A percentile compares a stretch with the other conserved stretches of the same genome.
These are phyloP conservation scores for Ploettnerulaceae sp. DNA, from an alignment of 2,329 filamentous ascomycete species.

Conservation along the genomic window DNA sequence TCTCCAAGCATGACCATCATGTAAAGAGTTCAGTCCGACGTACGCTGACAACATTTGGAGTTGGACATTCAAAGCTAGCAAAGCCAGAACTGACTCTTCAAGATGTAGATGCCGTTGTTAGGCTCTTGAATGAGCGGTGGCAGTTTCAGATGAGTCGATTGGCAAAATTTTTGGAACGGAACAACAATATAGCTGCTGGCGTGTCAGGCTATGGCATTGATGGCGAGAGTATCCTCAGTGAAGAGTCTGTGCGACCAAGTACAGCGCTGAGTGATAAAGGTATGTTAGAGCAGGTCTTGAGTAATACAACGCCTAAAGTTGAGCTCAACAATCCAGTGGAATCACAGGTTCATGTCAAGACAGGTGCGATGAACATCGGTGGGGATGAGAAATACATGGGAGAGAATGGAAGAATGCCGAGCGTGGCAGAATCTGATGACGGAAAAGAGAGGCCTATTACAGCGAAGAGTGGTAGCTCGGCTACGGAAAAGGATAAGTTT, in stretches of 20 bases:
- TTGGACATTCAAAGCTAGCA: conserved; percentile 20
- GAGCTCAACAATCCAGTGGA: conserved; percentile 31
- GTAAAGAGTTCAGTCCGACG: conserved; percentile 30
- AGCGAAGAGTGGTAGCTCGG: neutral
- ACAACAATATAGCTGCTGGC: conserved; percentile 30
- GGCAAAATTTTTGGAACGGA: conserved; percentile 30
- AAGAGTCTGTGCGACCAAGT: conserved; percentile 28
- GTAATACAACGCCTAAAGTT: conserved; percentile 31
- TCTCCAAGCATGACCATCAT: conserved; percentile 20
- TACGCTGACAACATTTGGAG: conserved; percentile 28
- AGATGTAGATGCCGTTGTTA: conserved; percentile 31
- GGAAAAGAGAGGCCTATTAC: neutral
- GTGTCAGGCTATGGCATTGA: conserved; percentile 16
- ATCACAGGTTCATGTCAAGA: conserved; percentile 9
- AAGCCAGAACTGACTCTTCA: conserved; percentile 30
- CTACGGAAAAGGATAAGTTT: neutral
- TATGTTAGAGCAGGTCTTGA: conserved; percentile 33
- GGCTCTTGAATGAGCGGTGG: conserved; percentile 30
- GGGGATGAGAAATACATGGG: neutral
- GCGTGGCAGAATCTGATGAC: conserved; percentile 1
- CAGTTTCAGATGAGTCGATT: conserved; percentile 29
- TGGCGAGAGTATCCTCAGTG: conserved; percentile 19
- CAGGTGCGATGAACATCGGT: neutral
- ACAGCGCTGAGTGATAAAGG: conserved; percentile 31
- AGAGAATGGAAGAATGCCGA: neutral